These are phyloP conservation scores for Xylaria intraflava DNA, from an alignment of 495 filamentous ascomycete species.

Conservation along the genomic window DNA sequence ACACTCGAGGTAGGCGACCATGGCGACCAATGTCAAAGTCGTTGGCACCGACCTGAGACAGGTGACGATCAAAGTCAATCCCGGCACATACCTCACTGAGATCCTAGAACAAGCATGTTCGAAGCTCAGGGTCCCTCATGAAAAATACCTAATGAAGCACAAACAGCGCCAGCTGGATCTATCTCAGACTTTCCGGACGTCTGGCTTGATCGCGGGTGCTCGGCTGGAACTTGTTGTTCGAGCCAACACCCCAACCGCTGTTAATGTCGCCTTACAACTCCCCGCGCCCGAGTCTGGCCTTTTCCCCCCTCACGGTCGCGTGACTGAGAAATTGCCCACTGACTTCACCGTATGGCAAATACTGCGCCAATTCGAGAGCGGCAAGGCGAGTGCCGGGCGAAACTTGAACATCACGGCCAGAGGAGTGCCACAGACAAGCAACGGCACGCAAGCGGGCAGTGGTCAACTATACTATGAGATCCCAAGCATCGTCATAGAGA, in stretches of 20 bases:
- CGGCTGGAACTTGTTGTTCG: slow-evolving; percentile 86
- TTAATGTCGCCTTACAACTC: slow-evolving; percentile 79
- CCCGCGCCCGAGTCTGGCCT: slow-evolving; percentile 56
- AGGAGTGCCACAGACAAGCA: slow-evolving; percentile 53
- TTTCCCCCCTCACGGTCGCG: slow-evolving; percentile 49
- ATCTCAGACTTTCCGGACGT: slow-evolving; percentile 75
- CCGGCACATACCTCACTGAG: slow-evolving; percentile 72
- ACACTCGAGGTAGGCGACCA: slow-evolving; percentile 26
- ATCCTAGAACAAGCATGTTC: slow-evolving; percentile 78
- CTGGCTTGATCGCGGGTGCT: slow-evolving; percentile 76
- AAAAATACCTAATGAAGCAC: slow-evolving; percentile 78
- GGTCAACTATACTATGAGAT: slow-evolving; percentile 82
- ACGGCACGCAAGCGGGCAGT: slow-evolving; percentile 46
- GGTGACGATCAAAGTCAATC: slow-evolving; percentile 73
- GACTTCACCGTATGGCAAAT: slow-evolving; percentile 81
- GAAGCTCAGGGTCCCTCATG: slow-evolving; percentile 66
- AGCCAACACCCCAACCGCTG: slow-evolving; percentile 72
- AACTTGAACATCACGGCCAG: slow-evolving; percentile 74
- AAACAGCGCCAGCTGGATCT: slow-evolving; percentile 80
- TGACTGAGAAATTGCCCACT: slow-evolving; percentile 76
- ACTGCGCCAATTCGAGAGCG: slow-evolving; percentile 78
- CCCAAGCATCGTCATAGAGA: slow-evolving; percentile 76
- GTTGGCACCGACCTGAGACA: slow-evolving; percentile 68
- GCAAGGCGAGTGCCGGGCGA: slow-evolving; percentile 46
- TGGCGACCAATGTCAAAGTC: slow-evolving; percentile 87